phyloP scores from a whole-genome alignment of 305 asterid genomes.

The Euphrasia arctica region DNA sequence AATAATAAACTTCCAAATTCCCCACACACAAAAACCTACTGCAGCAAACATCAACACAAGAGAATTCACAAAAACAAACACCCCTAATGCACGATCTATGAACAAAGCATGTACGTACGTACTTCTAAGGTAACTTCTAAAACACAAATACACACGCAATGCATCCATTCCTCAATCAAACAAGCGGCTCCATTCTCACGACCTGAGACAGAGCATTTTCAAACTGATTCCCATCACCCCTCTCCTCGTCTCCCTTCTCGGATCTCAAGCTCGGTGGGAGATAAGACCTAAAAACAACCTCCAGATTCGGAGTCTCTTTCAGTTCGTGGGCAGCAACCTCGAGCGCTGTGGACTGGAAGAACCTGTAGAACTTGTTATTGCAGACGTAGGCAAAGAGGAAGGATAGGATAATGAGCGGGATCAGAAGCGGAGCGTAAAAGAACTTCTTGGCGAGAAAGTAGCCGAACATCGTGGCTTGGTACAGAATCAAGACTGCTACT shows the following conservation, averaged over 20 bases:
- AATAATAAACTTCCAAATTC: no score
- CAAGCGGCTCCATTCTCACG: slow-evolving; percentile 43
- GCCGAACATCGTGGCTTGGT: slow-evolving; percentile 77
- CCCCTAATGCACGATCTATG: no score
- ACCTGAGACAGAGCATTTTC: slow-evolving; percentile 71
- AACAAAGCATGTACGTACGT: slow-evolving; percentile 4
- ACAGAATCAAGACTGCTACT: slow-evolving; percentile 57
- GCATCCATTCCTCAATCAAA: slow-evolving; percentile 24
- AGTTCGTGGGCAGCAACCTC: slow-evolving; percentile 61
- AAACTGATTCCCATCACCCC: slow-evolving; percentile 55
- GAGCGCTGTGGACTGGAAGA: slow-evolving; percentile 62
- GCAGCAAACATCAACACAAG: neutral
- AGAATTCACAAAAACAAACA: no score
- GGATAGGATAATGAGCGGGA: slow-evolving; percentile 60
- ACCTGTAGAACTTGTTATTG: slow-evolving; percentile 52
- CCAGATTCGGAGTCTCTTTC: slow-evolving; percentile 73
- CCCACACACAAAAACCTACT: neutral
- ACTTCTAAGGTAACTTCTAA: neutral
- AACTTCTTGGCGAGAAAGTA: slow-evolving; percentile 54
- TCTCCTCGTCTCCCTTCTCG: slow-evolving; percentile 64
- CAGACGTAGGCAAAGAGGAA: slow-evolving; percentile 48
- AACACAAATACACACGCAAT: slow-evolving; percentile 16
- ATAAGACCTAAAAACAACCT: slow-evolving; percentile 52
- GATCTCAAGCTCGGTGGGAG: slow-evolving; percentile 65
- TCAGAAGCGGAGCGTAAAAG: slow-evolving; percentile 39